Base-by-base conservation (phyloP, 2,329 filamentous ascomycete species). In the Pyrenochaeta sp. region DNA sequence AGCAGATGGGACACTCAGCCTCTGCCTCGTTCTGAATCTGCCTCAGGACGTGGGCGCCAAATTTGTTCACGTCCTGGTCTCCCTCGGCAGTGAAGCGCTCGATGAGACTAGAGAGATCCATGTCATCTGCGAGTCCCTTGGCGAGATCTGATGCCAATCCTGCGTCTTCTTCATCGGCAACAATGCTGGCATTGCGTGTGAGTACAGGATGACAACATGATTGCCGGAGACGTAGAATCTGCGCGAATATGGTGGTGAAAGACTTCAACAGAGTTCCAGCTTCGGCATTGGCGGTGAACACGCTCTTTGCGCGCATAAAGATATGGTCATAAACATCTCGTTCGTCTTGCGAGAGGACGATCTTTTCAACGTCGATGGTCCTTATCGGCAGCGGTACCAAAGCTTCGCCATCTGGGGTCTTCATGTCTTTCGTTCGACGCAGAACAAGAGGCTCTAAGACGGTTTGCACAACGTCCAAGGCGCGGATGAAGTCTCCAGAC, bases 351-450 rank as follows among this genome's bases (percentile, higher is more conserved):
- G 93, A 94, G 9, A 99, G 83, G 70, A 97, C 91, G 25, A 99
- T 88, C 57, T 93, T 86, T 55, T 97, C 91, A 52, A 99, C 90
- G n/a, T 91, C 88, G 55, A 98, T 85, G 0, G 86, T 88, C 67
- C 93, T 92, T 0, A 88, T 85, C 2, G 95, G 95, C 6, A 99
- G 80, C 0, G 91, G 88, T 1, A 99, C 94, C 3, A 99, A 76
- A 6, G 89, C 87, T 71, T 91, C 84, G 9, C 95, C 95, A 52
- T 91, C 88, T 0, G 95, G 94, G 0, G 93, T 98, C 78, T 92
- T 96, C 95, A 99, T 99, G 62, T 97, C 93, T 75, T 99, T 99
- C 0, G 95, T 99, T 59, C 95, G 87, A 44, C 95, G 87, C 77
- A 99, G 88, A 8, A 99, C 95, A n/a, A 99, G 81, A 7, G 95